Base-by-base conservation (phyloP, 1,139 yeast genomes). In the Chernovozyma sophiae-reginae region DNA sequence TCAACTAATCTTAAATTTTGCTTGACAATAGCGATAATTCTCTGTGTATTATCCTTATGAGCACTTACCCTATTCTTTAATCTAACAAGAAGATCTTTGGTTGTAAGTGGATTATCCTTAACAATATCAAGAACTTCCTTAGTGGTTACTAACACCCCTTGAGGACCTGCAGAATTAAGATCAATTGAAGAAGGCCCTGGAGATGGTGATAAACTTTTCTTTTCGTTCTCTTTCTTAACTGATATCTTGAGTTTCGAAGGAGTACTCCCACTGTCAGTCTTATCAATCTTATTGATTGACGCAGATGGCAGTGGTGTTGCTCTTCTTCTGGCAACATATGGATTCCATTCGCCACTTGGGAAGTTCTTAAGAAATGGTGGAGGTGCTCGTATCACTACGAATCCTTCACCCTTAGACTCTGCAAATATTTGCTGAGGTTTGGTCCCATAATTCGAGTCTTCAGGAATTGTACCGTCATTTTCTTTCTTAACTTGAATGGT, bases 331-430 rank as follows among this genome's bases (percentile, higher is more conserved):
- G 76, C 8, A 13, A 26, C 77, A 35, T 65, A 65, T 22, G 96
- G 92, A 54, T 82, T 81, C 96, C 97, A 89, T 34, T 80, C 85
- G 15, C 95, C 95, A 19, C 60, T 64, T 4, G 94, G 94, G 60
- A 87, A 87, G 32, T 74, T 74, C n/a, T 62, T 58, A 41, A 89
- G 68, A 25, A 82, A 70, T 29, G 70, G 69, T 15, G 75, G 67
- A 3, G 85, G 78, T 0, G 90, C 84, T 51, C 74, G 82, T 31
- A 87, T 62, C 10, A 79, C 73, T 27, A 85, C 78, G 52, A 81
- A 66, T 12, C 95, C 94, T 40, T 79, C 76, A 8, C 81, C 79
- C 29, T 73, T 61, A 34, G 72, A 62, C 33, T 67, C 65, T 10
- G 80, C 79, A 39, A 53, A 62, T 23, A 80, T 63, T 33, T 47